A percentile compares a stretch with the other conserved stretches of the same genome.
Conservation (phyloP, 2,329 filamentous ascomycete genomes). For the Alternaria sp. region DNA sequence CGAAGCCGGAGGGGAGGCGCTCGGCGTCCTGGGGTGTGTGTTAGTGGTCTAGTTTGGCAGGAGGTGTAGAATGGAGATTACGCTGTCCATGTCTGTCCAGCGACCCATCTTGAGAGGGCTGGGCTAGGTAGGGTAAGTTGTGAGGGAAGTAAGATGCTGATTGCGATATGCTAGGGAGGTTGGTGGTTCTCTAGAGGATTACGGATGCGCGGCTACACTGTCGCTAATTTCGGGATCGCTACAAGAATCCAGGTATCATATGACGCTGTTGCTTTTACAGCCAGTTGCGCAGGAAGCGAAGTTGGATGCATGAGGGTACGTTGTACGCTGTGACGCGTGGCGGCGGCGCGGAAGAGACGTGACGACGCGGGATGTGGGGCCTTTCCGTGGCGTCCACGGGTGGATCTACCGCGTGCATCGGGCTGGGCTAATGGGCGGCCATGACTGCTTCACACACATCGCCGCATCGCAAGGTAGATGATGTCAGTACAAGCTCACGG, state of each 20-base stretch:
- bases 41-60: background rate
- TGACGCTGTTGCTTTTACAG: background rate
- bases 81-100: slow-evolving; percentile 32
- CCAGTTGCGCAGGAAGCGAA: background rate
- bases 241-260: background rate
- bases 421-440: background rate
- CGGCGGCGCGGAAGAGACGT: background rate
- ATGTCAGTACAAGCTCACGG: background rate
- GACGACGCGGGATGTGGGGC: background rate
- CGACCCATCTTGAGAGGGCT: slow-evolving; percentile 29
- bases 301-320: background rate
- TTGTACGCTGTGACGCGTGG: background rate
- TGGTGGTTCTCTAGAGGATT: background rate
- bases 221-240: background rate
- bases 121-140: slow-evolving; percentile 1
- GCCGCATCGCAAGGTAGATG: background rate
- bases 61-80: slow-evolving; percentile 5
- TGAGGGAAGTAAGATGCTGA: background rate
- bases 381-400: background rate
- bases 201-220: background rate
- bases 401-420: background rate
- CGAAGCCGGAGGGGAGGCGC: slow-evolving; percentile 63
- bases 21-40: slow-evolving; percentile 51
- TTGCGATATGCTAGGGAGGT: background rate
- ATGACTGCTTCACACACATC: background rate